A percentile compares a stretch with the other conserved stretches of the same genome.
These are phyloP conservation scores for Rehmannia glutinosa DNA, from an alignment of 257 asterid species.

Conservation along the genomic window DNA sequence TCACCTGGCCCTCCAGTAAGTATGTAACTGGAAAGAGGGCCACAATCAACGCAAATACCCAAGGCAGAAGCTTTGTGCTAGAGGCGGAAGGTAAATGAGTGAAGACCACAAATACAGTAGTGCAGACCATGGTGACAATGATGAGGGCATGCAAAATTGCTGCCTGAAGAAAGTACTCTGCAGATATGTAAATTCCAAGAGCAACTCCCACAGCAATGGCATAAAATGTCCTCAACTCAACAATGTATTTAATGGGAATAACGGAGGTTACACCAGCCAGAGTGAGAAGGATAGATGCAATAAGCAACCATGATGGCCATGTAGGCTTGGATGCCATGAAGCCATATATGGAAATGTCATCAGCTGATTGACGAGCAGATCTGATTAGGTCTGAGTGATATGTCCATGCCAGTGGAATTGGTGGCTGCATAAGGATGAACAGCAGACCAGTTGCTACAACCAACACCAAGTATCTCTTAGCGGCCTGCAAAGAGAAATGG, in stretches of 20 bases:
- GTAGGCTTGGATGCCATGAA: constrained; percentile 83
- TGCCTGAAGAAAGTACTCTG: constrained; percentile 92
- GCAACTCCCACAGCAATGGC: constrained; percentile 81
- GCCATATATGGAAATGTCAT: constrained; percentile 93
- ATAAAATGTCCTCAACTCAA: constrained; percentile 76
- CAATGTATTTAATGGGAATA: constrained; percentile 82
- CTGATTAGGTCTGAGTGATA: constrained; percentile 72
- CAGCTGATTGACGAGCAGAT: constrained; percentile 86
- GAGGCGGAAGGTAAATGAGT: constrained; percentile 95
- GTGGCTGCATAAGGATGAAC: constrained; percentile 91
- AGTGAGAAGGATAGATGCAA: constrained; percentile 75
- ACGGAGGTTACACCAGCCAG: constrained; percentile 90
- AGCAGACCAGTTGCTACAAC: constrained; percentile 80
- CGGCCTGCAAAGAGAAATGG: constrained; percentile 52
- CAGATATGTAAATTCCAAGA: constrained; percentile 87
- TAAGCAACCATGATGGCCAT: constrained; percentile 99
- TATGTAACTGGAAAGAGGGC: constrained; percentile 99
- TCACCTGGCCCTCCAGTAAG: constrained; percentile 88
- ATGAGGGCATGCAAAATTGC: constrained; percentile 79
- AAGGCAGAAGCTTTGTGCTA: constrained; percentile 89
- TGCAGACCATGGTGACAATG: constrained; percentile 87
- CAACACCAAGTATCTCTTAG: constrained; percentile 87
- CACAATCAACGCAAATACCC: constrained; percentile 94
- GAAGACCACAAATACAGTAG: constrained; percentile 85
- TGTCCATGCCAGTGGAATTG: constrained; percentile 78